phyloP scores from a whole-genome alignment of 768 basidiomycete species.

The Strobilomyces echinocephalus region DNA sequence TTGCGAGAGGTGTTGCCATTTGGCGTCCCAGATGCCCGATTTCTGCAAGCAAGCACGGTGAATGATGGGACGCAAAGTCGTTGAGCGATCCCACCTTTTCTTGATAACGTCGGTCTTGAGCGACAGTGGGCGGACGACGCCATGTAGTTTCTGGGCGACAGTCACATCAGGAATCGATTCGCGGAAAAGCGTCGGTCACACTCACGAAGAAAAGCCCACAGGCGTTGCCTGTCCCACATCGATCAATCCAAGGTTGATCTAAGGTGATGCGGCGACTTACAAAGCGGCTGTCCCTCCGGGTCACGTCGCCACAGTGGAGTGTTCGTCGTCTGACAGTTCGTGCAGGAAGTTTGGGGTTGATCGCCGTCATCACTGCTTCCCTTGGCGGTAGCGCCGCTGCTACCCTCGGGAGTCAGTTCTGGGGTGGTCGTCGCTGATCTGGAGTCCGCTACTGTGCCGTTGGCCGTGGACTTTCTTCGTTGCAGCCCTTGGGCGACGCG shows the following conservation, averaged over 20 bases:
- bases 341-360: conserved; percentile 75
- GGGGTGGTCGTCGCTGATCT: conserved; percentile 66
- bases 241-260: conserved; percentile 15
- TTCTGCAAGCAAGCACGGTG: conserved; percentile 39
- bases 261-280: conserved; percentile 41
- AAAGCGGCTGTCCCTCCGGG: conserved; percentile 88
- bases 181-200: conserved; percentile 16
- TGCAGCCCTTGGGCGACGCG: conserved; percentile 53
- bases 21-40: conserved; percentile 75
- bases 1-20: conserved; percentile 59
- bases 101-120: conserved; percentile 98
- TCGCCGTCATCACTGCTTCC: conserved; percentile 62
- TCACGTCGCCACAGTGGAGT: conserved; percentile 92
- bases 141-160: conserved; percentile 80
- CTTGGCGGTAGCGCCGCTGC: conserved; percentile 31
- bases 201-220: conserved; percentile 91
- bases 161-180: conserved; percentile 9
- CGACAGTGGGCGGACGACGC: conserved; percentile 88
- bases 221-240: conserved; percentile 59
- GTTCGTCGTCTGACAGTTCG: conserved; percentile 93
- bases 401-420: conserved; percentile 40
- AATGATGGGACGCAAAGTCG: background rate
- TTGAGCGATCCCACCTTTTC: conserved; percentile 60
- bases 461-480: conserved; percentile 45
- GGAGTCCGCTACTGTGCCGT: conserved; percentile 26